Percentiles rank a stretch among this genome's conserved stretches.
phyloP scores from a whole-genome alignment of 148 eudicot genomes.

The Diospyros kaki region DNA sequence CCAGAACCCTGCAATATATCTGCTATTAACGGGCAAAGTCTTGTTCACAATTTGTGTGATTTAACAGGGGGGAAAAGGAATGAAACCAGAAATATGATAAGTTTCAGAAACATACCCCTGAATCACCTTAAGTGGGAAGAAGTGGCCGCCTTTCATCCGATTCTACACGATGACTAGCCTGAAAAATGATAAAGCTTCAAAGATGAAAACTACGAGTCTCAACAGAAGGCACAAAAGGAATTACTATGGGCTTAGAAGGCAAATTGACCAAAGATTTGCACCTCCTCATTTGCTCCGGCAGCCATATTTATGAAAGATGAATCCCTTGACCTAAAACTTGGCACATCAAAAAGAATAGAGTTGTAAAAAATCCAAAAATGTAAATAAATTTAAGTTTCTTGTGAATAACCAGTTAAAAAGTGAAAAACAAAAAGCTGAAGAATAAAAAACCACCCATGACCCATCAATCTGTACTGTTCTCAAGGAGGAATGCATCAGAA shows the following conservation, averaged over 20 bases:
- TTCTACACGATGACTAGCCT: conserved; percentile 73
- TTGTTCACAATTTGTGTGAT: no score
- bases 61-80: neutral
- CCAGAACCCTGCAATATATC: conserved; percentile 12
- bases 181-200: conserved; percentile 18
- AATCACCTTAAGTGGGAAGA: conserved; percentile 66
- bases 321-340: conserved; percentile 50
- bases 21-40: neutral
- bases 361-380: neutral
- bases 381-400: neutral
- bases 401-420: neutral
- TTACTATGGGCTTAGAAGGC: neutral
- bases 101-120: conserved; percentile 21
- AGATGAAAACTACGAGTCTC: neutral
- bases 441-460: no score
- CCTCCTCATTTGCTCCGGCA: conserved; percentile 95
- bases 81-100: neutral
- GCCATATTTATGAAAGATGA: conserved; percentile 62
- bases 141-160: conserved; percentile 79
- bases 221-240: neutral
- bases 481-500: neutral
- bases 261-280: conserved; percentile 14
- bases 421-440: neutral
- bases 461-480: no score
- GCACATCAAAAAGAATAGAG: neutral